Percentiles rank a stretch among this genome's conserved stretches.
These are phyloP conservation scores for Yarrowia sp. DNA, from an alignment of 805 yeast genomes.

Conservation along the genomic window DNA sequence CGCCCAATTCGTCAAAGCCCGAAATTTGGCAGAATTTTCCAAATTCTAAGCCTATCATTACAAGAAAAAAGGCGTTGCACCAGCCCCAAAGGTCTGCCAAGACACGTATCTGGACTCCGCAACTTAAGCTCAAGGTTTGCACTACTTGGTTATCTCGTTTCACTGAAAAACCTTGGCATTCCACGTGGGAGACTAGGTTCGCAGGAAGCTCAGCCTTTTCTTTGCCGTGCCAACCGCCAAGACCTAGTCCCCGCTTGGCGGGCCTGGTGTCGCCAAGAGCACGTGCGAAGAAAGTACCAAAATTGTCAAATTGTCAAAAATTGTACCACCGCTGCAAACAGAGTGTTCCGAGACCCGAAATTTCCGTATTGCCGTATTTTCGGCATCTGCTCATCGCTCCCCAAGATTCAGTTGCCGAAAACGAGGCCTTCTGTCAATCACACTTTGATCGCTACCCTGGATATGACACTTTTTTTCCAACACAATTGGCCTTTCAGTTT, in stretches of 20 bases:
- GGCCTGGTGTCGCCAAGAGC: constrained; percentile 13
- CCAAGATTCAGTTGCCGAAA: too few relatives aligned
- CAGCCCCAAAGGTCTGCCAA: constrained; percentile 17
- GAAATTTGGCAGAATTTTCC: too few relatives aligned
- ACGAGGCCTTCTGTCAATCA: too few relatives aligned
- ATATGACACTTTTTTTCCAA: too few relatives aligned
- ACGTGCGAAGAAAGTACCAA: constrained; percentile 3
- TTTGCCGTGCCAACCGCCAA: constrained; percentile 20
- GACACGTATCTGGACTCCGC: constrained; percentile 28
- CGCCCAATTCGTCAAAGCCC: too few relatives aligned
- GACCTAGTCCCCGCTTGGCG: background rate
- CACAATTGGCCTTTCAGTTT: too few relatives aligned
- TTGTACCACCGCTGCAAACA: too few relatives aligned
- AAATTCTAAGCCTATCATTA: background rate
- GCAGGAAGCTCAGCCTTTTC: background rate
- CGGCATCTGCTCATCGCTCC: too few relatives aligned
- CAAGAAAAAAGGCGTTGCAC: background rate
- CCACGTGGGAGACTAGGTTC: background rate
- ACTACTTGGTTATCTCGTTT: constrained; percentile 21
- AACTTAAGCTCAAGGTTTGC: background rate
- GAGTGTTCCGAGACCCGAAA: too few relatives aligned
- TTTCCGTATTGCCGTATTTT: too few relatives aligned
- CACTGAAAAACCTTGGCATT: constrained; percentile 33
- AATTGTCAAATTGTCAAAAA: too few relatives aligned
- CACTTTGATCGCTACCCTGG: too few relatives aligned